Base-by-base conservation (phyloP, 2,329 filamentous ascomycete species). In the Penicillium sp. region DNA sequence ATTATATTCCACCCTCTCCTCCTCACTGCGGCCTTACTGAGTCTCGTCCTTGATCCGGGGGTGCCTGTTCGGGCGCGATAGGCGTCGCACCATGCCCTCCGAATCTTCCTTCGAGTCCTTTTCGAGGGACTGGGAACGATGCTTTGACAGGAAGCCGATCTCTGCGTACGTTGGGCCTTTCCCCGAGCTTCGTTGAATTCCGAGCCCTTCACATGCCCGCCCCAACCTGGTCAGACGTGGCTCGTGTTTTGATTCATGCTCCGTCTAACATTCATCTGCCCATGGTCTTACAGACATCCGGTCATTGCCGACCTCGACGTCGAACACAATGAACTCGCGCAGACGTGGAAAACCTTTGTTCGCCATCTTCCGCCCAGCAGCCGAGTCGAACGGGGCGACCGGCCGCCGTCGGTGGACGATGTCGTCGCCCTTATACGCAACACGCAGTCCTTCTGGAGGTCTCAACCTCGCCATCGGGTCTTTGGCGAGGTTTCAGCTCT, bases 281-380 rank as follows among this genome's bases (percentile, higher is more conserved):
- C 20, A 11, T 17, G 35, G 39, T 45, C 39, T 34, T 3, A 31
- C 52, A 76, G 73, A 17, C 64, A 69, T 34, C 66, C 70, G n/a
- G 63, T 67, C 15, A 71, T 73, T 61, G 70, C 68, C 5, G 69
- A 67, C 56, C 73, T 77, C 47, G 75, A 77, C 59, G 65, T 76
- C 56, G 75, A 77, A 68, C 72, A 71, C 51, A 75, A 74, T 60
- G 74, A 77, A 64, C 66, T 77, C 20, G 67, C 67, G 34, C 70
- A 71, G 54, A 70, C 74, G 5, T 77, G 75, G 74, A 74, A 73
- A 58, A 58, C 65, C 11, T 75, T 77, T 49, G 69, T 71, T 45
- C 67, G 71, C 22, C 61, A 67, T 48, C 63, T 77, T 20, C 64
- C 67, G 6, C 56, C 64, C 15, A 57, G 67, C 35, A 72, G 74